Evolutionary conservation across 139 green algal species (phyloP), one percentile per base, ranked within the genome.

Genomic region (Chlamydomonas sp.): DNA sequence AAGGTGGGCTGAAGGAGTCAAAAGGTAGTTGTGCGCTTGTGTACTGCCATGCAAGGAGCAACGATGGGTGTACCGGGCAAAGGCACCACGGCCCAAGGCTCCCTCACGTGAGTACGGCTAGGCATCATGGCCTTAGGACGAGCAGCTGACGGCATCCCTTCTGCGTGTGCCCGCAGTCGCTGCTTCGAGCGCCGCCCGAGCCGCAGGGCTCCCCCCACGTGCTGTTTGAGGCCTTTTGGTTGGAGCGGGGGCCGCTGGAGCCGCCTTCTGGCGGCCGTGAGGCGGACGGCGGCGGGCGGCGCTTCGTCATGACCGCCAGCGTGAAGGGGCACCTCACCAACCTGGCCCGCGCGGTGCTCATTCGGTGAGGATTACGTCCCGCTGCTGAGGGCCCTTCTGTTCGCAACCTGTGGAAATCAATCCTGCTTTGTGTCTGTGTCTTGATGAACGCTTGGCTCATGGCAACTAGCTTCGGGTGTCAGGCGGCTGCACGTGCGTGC

Each of bases 171-270:
- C 62, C 89, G 81, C 84, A 96, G 95, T 80, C 77, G 1, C 79
- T 97, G 17, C 79, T 94, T 75, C 91, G 93, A 0, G 85, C 91
- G 0, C 91, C 94, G 14, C 87, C 91, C 16, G 83, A 93, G 69
- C 89, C 92, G 0, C 17, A 62, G 0, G 91, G 85, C 68, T 62
- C 78, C 66, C 79, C 68, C 14, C 90, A 97, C 85, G 95, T 98
- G 71, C 90, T 97, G 57, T 98, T 99, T 83, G 97, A 99, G 91
- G 90, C 97, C 10, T 99, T 98, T 79, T 99, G 98, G 98, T 89
- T 99, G 66, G 96, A 98, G 91, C 81, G 80, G 0, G 96, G 96
- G 0, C 89, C 91, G 1, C 71, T 92, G 49, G 83, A 92, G 14
- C 85, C 96, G 83, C 93, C 95, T 20, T 87, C 80, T 1, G 78